A percentile compares a stretch with the other conserved stretches of the same genome.
Conservation (phyloP, 2,329 filamentous ascomycete genomes). For the Cladosporium oxysporum region DNA sequence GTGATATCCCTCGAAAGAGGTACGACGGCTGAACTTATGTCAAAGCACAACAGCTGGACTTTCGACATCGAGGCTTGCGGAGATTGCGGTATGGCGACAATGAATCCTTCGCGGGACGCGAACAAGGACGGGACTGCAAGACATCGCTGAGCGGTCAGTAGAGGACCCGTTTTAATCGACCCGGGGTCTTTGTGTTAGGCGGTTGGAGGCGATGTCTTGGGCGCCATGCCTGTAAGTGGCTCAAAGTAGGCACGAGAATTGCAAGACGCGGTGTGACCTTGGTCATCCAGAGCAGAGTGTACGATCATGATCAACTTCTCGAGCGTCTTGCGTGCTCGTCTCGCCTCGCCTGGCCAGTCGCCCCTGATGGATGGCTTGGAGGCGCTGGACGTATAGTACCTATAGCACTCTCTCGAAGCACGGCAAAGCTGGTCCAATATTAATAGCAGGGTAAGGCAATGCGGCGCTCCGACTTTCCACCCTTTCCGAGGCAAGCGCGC, state of each 20-base stretch:
- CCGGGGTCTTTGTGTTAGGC: background rate
- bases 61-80: background rate
- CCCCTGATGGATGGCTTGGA: background rate
- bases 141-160: background rate
- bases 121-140: background rate
- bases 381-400: background rate
- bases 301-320: background rate
- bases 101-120: background rate
- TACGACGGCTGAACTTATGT: background rate
- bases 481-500: constrained; percentile 5
- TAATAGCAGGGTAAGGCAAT: background rate
- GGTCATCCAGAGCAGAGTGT: background rate
- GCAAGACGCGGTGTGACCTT: background rate
- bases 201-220: background rate
- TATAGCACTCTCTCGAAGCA: too few species aligned
- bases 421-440: background rate
- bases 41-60: background rate
- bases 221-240: background rate
- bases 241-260: background rate
- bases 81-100: background rate
- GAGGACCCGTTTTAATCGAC: background rate
- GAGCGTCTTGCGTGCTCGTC: constrained; percentile 1
- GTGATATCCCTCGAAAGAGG: background rate
- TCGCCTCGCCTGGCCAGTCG: background rate
- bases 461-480: background rate